Base-by-base conservation (phyloP, 768 basidiomycete genomes). In the Melanogaster broomeanus region DNA sequence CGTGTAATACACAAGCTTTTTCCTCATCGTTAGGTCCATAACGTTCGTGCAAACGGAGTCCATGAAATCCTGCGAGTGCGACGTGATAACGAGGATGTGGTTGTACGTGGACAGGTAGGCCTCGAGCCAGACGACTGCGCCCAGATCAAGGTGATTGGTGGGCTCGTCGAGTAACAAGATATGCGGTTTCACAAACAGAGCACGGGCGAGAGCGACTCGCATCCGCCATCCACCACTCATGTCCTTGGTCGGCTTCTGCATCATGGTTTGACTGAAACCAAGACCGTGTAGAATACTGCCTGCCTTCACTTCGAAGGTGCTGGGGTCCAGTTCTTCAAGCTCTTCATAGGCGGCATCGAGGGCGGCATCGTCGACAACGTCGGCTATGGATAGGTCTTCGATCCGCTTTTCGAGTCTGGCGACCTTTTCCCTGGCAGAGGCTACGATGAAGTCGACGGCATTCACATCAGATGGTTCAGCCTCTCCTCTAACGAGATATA, bases 211-310 rank as follows among this genome's bases (percentile, higher is more conserved):
- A 13, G 96, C 90, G 48, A 99, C 96, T 68, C 96, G 85, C 96
- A 99, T 99, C 45, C 96, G 83, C 96, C 96, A 99, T 62, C 96
- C 96, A 81, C 96, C 96, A 63, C 85, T 88, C 96, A 99, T 99
- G 69, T 99, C 96, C 74, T 93, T 96, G 27, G 96, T 99, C 4
- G 94, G 89, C 71, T 88, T 90, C 70, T 82, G 81, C 95, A 98
- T 97, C 96, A 98, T 98, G 48, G 75, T 67, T 61, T 80, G 82
- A 42, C 79, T 77, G 76, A 99, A 99, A 15, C 96, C 96, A 34
- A 99, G 84, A 83, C 96, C 97, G 62, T 96, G 90, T n/a, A 98
- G 81, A 61, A 99, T 96, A 59, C 90, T 90, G 46, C 88, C 90
- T 2, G 97, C 96, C 73, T 98, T 98, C 33, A 87, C 81, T 71